A percentile compares a stretch with the other conserved stretches of the same genome.
Conservation (phyloP, 1,284 basidiomycete species). For the Tausonia pullulans region DNA sequence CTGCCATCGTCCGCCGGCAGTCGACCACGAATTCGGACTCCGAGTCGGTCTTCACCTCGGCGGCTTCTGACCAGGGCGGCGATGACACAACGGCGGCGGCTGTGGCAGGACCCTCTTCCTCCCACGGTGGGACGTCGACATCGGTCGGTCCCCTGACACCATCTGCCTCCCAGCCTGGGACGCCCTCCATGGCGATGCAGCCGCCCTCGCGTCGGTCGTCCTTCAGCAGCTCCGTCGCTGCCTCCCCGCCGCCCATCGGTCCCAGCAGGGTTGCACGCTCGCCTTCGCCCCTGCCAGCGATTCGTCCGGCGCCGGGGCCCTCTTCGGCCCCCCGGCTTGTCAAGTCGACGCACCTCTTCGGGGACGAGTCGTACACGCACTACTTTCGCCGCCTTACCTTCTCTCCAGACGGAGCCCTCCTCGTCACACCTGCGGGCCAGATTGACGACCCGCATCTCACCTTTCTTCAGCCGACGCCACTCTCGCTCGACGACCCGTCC, state of each 20-base stretch:
- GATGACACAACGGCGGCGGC: slow-evolving; percentile 40
- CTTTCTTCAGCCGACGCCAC: slow-evolving; percentile 22
- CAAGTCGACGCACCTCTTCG: slow-evolving; percentile 59
- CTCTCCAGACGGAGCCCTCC: slow-evolving; percentile 83
- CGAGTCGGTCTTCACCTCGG: slow-evolving; percentile 46
- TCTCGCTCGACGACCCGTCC: slow-evolving; percentile 16
- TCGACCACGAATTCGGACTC: slow-evolving; percentile 59
- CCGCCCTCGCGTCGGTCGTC: slow-evolving; percentile 66
- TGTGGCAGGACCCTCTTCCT: slow-evolving; percentile 42
- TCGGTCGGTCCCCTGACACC: slow-evolving; percentile 2
- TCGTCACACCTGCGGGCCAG: slow-evolving; percentile 90
- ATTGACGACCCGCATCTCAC: slow-evolving; percentile 74
- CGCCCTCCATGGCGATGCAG: slow-evolving; percentile 34
- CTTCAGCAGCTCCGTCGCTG: slow-evolving; percentile 49
- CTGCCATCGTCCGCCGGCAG: slow-evolving; percentile 51
- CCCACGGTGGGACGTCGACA: slow-evolving; percentile 24
- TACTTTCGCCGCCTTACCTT: slow-evolving; percentile 92
- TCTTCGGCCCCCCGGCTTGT: slow-evolving; percentile 42
- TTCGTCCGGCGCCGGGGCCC: slow-evolving; percentile 41
- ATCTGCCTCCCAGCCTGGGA: slow-evolving; percentile 15
- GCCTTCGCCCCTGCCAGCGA: slow-evolving; percentile 81
- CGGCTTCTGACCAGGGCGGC: slow-evolving; percentile 43
- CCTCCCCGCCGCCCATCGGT: slow-evolving; percentile 31
- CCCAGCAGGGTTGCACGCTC: slow-evolving; percentile 46
- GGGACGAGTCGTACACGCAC: slow-evolving; percentile 88